These are phyloP conservation scores for Chytriomyces hyalinus DNA, from an alignment of 192 early-diverging fungal genomes.

Conservation along the genomic window DNA sequence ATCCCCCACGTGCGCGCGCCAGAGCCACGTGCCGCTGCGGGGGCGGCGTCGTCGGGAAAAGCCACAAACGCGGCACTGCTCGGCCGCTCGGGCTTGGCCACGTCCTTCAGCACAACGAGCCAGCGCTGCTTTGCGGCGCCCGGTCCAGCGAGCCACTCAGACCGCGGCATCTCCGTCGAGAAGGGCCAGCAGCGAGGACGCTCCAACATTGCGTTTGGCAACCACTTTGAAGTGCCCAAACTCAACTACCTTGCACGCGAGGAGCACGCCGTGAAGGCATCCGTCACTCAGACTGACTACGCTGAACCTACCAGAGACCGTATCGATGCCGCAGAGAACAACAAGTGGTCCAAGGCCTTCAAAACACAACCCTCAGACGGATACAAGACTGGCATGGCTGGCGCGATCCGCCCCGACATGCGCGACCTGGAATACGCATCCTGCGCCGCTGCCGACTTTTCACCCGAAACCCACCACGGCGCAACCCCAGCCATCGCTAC, in stretches of 20 bases:
- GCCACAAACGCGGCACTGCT: conserved; percentile 9
- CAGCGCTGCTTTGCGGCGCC: conserved; percentile 10
- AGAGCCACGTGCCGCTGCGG: neutral
- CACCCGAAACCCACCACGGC: neutral
- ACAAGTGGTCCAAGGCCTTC: conserved; percentile 18
- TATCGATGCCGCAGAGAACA: neutral
- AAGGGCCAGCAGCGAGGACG: conserved; percentile 27
- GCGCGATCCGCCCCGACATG: conserved; percentile 30
- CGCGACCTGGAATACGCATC: neutral
- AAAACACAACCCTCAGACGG: neutral
- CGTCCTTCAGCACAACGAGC: conserved; percentile 28
- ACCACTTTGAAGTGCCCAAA: conserved; percentile 27
- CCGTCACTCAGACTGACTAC: conserved; percentile 32
- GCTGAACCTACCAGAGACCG: neutral
- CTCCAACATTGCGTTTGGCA: conserved; percentile 36
- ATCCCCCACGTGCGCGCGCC: conserved; percentile 11
- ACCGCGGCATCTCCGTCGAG: conserved; percentile 4
- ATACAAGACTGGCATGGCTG: conserved; percentile 24
- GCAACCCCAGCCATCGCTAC: neutral
- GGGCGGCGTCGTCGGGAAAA: neutral
- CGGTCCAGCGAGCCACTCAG: neutral
- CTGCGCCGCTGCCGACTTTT: conserved; percentile 27
- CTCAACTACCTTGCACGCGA: neutral
- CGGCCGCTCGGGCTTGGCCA: conserved; percentile 11
- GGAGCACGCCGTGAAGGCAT: neutral